Evolutionary conservation across 805 yeast species (phyloP).

Genomic region (Candida qinlingensis): DNA sequence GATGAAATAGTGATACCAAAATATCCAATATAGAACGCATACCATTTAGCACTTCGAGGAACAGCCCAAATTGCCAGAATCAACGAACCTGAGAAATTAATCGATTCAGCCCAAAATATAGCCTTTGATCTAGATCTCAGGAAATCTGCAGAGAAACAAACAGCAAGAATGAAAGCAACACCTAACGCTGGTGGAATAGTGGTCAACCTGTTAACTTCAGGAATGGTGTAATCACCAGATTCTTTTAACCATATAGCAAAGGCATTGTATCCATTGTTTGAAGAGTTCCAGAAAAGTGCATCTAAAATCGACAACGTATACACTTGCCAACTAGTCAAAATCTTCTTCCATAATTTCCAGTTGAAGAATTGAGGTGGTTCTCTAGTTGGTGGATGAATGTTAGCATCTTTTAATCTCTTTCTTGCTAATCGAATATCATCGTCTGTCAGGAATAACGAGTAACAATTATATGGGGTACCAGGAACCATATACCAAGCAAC

Average conservation of each 20-base stretch:
- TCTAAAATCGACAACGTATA: slow-evolving; percentile 47
- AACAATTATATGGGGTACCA: slow-evolving; percentile 58
- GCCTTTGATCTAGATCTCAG: slow-evolving; percentile 38
- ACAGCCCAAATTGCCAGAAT: slow-evolving; percentile 48
- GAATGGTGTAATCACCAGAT: slow-evolving; percentile 30
- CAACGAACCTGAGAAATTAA: slow-evolving; percentile 41
- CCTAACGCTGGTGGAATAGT: slow-evolving; percentile 28
- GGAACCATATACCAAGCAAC: slow-evolving; percentile 53
- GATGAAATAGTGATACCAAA: slow-evolving; percentile 2
- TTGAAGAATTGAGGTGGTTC: slow-evolving; percentile 32
- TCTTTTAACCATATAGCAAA: slow-evolving; percentile 42
- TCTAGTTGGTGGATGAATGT: slow-evolving; percentile 27
- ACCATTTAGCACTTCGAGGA: slow-evolving; percentile 47
- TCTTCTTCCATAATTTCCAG: slow-evolving; percentile 44
- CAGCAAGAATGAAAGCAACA: slow-evolving; percentile 4
- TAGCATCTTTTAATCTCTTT: slow-evolving; percentile 30
- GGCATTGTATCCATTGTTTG: slow-evolving; percentile 38
- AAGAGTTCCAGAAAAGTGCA: slow-evolving; percentile 50
- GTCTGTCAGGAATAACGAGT: slow-evolving; percentile 47
- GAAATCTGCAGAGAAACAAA: slow-evolving; percentile 25
- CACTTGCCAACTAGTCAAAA: slow-evolving; percentile 47
- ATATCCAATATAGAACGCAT: slow-evolving; percentile 37
- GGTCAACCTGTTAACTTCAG: slow-evolving; percentile 32
- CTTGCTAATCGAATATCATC: slow-evolving; percentile 53
- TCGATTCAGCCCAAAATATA: slow-evolving; percentile 35